A percentile compares a stretch with the other conserved stretches of the same genome.
Evolutionary conservation across 78 protist genomes (phyloP).

Genomic region (Dictyostelium firmibasis): DNA sequence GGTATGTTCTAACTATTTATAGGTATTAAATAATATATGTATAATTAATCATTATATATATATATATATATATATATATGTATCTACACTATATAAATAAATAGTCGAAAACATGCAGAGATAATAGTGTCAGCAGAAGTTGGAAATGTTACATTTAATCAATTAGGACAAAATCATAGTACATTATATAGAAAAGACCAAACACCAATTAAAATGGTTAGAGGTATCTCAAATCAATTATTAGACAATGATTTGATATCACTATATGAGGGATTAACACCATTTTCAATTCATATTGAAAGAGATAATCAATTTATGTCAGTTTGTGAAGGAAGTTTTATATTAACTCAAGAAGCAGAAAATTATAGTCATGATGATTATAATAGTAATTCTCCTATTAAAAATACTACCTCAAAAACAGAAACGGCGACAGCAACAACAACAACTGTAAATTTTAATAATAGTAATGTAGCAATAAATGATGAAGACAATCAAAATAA

Average conservation of each 20-base stretch:
- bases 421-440: neutral
- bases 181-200: neutral
- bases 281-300: slow-evolving; percentile 11
- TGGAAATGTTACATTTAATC: slow-evolving; percentile 32
- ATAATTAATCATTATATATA: too few species aligned
- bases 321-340: neutral
- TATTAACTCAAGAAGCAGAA: neutral
- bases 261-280: neutral
- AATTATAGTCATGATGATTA: neutral
- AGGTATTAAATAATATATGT: too few species aligned
- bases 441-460: neutral
- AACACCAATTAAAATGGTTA: neutral
- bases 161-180: slow-evolving; percentile 35
- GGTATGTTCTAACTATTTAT: slow-evolving; percentile 3
- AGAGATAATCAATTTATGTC: neutral
- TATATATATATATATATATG: neutral
- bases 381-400: neutral
- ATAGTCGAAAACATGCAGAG: slow-evolving; percentile 75
- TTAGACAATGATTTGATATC: neutral
- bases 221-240: neutral
- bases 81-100: neutral
- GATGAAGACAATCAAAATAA: neutral
- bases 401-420: neutral
- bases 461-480: neutral
- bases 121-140: slow-evolving; percentile 48